These are phyloP conservation scores for Penicillium brasilianum DNA, from an alignment of 2,329 filamentous ascomycete genomes.

Conservation along the genomic window DNA sequence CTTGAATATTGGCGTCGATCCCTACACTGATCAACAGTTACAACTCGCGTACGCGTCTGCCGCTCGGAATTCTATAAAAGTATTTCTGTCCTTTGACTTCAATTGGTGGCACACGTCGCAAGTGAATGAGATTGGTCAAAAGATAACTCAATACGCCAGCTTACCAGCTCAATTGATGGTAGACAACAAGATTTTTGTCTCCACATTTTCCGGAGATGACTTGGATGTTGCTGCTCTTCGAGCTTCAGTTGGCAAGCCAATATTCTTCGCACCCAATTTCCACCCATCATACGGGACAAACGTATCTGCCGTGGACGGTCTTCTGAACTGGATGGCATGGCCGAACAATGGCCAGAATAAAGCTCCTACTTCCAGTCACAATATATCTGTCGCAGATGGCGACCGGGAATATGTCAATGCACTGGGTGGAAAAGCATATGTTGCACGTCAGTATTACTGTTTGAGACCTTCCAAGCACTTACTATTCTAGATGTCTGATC, in stretches of 20 bases:
- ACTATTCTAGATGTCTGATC: not conserved
- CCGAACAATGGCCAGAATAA: conserved; percentile 53
- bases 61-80: conserved; percentile 54
- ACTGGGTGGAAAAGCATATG: conserved; percentile 52
- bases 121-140: conserved; percentile 49
- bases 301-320: conserved; percentile 46
- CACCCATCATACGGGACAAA: conserved; percentile 47
- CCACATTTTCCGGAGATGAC: conserved; percentile 58
- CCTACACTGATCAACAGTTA: conserved; percentile 52
- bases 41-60: conserved; percentile 56
- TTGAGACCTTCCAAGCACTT: not conserved
- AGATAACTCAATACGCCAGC: conserved; percentile 53
- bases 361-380: conserved; percentile 49
- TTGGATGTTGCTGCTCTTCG: conserved; percentile 52
- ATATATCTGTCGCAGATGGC: conserved; percentile 48
- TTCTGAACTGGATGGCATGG: conserved; percentile 55
- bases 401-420: conserved; percentile 44
- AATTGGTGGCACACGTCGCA: conserved; percentile 53
- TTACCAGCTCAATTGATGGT: conserved; percentile 56
- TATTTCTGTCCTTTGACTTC: conserved; percentile 64
- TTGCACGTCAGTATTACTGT: conserved; percentile 46
- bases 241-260: conserved; percentile 48
- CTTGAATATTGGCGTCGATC: conserved; percentile 56
- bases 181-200: conserved; percentile 58
- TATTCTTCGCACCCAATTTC: conserved; percentile 60